Percentiles rank a stretch among this genome's conserved stretches.
Evolutionary conservation across 208 protist genomes (phyloP).

Genomic region (Acanthamoeba rhysodes): DNA sequence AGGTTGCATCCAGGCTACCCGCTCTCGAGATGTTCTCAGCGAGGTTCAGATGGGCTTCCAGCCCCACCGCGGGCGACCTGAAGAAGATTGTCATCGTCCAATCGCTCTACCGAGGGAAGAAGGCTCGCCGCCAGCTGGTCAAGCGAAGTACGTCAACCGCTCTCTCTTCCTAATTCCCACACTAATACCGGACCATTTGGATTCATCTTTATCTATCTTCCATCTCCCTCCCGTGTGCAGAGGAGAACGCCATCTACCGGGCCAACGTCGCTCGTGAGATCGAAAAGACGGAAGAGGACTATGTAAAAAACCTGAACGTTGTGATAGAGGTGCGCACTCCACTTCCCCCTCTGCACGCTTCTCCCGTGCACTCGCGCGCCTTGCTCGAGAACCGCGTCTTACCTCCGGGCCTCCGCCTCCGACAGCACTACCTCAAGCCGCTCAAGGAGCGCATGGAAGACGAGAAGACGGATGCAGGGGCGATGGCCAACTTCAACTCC

Average conservation of each 20-base stretch:
- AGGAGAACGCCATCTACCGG: constrained; percentile 48
- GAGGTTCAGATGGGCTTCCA: not conserved
- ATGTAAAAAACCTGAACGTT: constrained; percentile 57
- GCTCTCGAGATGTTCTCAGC: not conserved
- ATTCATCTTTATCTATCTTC: not conserved
- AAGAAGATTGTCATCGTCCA: not conserved
- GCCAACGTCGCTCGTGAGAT: constrained; percentile 73
- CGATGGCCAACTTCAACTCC: constrained; percentile 53
- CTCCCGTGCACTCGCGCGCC: not conserved
- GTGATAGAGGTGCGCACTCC: constrained; percentile 49
- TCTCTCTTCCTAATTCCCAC: not conserved
- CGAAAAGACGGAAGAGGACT: constrained; percentile 70
- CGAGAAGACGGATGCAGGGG: not conserved
- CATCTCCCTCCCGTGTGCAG: not conserved
- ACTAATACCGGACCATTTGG: not conserved
- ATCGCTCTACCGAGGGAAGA: not conserved
- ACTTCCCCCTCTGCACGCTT: not conserved
- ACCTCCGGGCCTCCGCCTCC: not conserved
- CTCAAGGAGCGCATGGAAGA: constrained; percentile 51
- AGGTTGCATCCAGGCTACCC: not conserved
- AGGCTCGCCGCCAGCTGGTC: not conserved
- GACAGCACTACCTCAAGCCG: constrained; percentile 13
- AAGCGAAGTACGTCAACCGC: not conserved
- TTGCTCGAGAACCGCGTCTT: not conserved
- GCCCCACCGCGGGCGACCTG: not conserved